Evolutionary conservation across 257 asterid genomes (phyloP), one percentile per base, ranked within the genome.

Genomic region (Knoxia roxburghii): DNA sequence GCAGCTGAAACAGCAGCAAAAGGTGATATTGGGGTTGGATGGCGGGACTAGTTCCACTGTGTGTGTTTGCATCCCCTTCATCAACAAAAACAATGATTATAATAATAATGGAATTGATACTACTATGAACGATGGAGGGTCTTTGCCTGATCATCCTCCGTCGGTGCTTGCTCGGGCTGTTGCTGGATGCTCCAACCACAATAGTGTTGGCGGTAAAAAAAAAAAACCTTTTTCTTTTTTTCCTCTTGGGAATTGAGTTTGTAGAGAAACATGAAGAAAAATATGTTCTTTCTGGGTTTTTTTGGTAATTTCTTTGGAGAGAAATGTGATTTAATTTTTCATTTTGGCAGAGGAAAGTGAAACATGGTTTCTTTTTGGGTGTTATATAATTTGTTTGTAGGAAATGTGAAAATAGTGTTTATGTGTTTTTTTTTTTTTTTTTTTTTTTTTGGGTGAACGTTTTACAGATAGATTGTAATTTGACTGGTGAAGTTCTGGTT

Each of bases 161-260:
- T 86, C 93, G 2, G 75, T 89, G 15, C 89, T 85, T 6, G 82
- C 93, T n/a, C 88, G 95, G 7, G 80, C 96, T 11, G 77, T 85
- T n/a, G 93, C 93, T 39, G 96, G 93, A 59, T 87, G 91, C 79
- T 85, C 96, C 39, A 89, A 87, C 37, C 95, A 89, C 76, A 89
- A 89, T 70, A 87, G 96, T 46, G 96, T 89, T 61, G 96, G 96
- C 64, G 95, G 96, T 89, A n/a, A n/a, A n/a, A n/a, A n/a, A 74
- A 10, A 62, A 20, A 7, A 43, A 12, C 4, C 23, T 27, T 27
- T 1, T 4, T 41, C 41, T n/a, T 21, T 0, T 5, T 32, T 14
- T n/a, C 29, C 21, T n/a, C n/a, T n/a, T n/a, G n/a, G n/a, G n/a
- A n/a, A n/a, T n/a, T n/a, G n/a, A n/a, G n/a, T n/a, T n/a, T n/a